These are phyloP conservation scores for Monilinia laxa DNA, from an alignment of 2,329 filamentous ascomycete genomes.

Conservation along the genomic window DNA sequence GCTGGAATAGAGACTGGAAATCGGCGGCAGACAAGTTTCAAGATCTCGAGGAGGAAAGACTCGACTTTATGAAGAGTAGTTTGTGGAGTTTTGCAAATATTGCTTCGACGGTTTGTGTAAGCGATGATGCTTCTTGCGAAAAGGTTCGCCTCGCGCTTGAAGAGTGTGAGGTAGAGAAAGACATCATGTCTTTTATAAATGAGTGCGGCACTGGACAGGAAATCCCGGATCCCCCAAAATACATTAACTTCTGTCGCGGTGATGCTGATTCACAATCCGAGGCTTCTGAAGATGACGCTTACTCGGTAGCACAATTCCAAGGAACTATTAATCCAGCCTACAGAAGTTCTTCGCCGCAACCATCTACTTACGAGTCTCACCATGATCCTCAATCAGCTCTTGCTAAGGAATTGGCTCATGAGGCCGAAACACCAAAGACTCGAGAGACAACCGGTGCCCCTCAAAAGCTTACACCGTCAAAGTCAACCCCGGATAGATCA, in stretches of 20 bases:
- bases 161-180: conserved; percentile 94
- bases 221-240: conserved; percentile 94
- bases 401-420: conserved; percentile 65
- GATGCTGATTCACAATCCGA: conserved; percentile 83
- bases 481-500: conserved; percentile 25
- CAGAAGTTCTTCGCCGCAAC: conserved; percentile 92
- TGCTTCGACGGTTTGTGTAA: conserved; percentile 94
- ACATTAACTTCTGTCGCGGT: conserved; percentile 97
- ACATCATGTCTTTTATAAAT: conserved; percentile 85
- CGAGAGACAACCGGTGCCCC: conserved; percentile 52
- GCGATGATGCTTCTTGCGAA: conserved; percentile 93
- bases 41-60: conserved; percentile 92
- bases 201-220: conserved; percentile 92
- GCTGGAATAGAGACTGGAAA: conserved; percentile 99
- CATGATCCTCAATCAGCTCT: conserved; percentile 79
- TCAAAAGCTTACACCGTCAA: conserved; percentile 46
- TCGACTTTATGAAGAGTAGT: conserved; percentile 97
- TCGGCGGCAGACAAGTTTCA: conserved; percentile 98
- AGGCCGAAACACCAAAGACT: conserved; percentile 45
- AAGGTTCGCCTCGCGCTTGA: conserved; percentile 92
- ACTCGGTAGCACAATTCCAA: conserved; percentile 94
- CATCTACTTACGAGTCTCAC: conserved; percentile 88
- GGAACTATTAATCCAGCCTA: conserved; percentile 94
- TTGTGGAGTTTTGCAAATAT: conserved; percentile 98
- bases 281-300: conserved; percentile 80